Evolutionary conservation across 257 asterid species (phyloP).

Genomic region (Verbascum thapsus): DNA sequence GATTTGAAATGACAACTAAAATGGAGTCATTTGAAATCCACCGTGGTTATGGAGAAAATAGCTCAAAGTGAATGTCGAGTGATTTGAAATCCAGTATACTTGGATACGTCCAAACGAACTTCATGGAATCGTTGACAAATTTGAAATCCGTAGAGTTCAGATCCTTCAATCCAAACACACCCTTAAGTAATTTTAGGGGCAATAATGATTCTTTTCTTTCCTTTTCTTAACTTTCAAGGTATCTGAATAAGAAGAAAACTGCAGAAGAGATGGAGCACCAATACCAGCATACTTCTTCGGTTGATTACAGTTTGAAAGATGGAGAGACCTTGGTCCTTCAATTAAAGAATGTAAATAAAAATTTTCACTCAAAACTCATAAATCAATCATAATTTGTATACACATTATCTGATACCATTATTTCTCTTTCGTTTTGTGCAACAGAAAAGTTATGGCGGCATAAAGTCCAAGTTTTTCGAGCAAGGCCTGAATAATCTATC

Average conservation of each 20-base stretch:
- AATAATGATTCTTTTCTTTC: not conserved
- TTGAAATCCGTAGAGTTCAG: too few relatives aligned
- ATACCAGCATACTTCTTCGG: slow-evolving; percentile 71
- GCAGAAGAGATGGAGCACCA: slow-evolving; percentile 99
- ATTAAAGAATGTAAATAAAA: slow-evolving; percentile 71
- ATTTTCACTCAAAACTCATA: slow-evolving; percentile 8
- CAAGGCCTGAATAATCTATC: slow-evolving; percentile 76
- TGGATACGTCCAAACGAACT: too few relatives aligned
- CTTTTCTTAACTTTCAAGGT: slow-evolving; percentile 50
- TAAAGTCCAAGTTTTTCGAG: slow-evolving; percentile 79
- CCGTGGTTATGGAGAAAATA: too few relatives aligned
- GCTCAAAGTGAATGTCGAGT: too few relatives aligned
- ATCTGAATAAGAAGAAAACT: slow-evolving; percentile 85
- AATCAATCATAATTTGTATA: slow-evolving; percentile 8
- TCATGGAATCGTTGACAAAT: too few relatives aligned
- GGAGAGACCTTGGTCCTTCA: slow-evolving; percentile 94
- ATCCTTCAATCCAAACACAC: too few relatives aligned
- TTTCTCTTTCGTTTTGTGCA: slow-evolving; percentile 16
- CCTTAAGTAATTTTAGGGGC: too few relatives aligned
- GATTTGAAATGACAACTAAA: too few relatives aligned
- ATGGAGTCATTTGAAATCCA: too few relatives aligned
- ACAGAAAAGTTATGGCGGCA: slow-evolving; percentile 61
- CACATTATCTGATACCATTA: slow-evolving; percentile 12
- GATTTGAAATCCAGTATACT: too few relatives aligned
- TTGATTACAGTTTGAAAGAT: slow-evolving; percentile 92